These are phyloP conservation scores for Lipomyces orientalis DNA, from an alignment of 805 yeast genomes.

Conservation along the genomic window DNA sequence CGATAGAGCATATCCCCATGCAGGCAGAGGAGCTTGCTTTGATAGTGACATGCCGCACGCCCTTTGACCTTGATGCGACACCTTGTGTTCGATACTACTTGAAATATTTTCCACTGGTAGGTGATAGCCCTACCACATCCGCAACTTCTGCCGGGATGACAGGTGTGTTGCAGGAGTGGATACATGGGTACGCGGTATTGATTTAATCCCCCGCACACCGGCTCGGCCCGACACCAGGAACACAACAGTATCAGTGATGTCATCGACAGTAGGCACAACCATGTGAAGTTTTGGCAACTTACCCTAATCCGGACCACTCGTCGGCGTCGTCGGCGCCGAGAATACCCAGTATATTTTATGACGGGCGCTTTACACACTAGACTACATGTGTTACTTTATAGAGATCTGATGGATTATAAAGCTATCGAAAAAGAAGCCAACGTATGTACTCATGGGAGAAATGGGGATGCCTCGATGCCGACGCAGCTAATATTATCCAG, in stretches of 20 bases:
- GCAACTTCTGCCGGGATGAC: neutral
- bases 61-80: neutral
- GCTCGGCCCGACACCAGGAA: neutral
- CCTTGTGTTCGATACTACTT: neutral
- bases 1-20: conserved; percentile 77
- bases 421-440: neutral
- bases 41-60: conserved; percentile 15
- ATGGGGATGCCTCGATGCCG: neutral
- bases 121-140: neutral
- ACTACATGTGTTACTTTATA: neutral
- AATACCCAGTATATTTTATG: no score
- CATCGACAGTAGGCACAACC: neutral
- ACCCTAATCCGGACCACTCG: neutral
- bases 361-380: neutral
- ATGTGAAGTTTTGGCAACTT: neutral
- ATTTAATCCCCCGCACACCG: neutral
- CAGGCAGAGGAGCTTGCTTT: conserved; percentile 46
- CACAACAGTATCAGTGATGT: neutral
- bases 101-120: neutral
- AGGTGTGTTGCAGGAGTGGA: neutral
- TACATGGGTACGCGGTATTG: no score
- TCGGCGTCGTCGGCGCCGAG: neutral
- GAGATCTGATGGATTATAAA: neutral
- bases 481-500: neutral
- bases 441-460: neutral